phyloP scores from a whole-genome alignment of 495 filamentous ascomycete species.

The Talaromyces proteolyticus region DNA sequence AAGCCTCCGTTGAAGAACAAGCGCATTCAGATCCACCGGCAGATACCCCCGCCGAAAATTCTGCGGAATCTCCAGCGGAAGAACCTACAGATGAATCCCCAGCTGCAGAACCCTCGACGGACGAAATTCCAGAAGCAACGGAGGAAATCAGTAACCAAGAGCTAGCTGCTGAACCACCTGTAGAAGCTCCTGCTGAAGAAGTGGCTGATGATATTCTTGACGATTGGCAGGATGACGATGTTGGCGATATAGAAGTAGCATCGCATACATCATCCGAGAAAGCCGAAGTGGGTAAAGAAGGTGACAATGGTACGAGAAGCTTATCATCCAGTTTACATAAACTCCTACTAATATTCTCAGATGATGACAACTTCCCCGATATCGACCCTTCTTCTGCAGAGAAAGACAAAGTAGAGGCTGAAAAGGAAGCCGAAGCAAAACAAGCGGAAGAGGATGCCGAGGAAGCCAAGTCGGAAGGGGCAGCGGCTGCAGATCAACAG shows the following conservation, averaged over 20 bases:
- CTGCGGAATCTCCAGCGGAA: slow-evolving; percentile 5
- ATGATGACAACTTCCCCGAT: slow-evolving; percentile 25
- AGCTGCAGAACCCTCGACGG: slow-evolving; percentile 2
- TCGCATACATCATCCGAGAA: not conserved
- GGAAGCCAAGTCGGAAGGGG: not conserved
- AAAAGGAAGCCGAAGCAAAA: slow-evolving; percentile 16
- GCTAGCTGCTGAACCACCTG: not conserved
- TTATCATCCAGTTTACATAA: not conserved
- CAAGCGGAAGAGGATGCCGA: slow-evolving; percentile 16
- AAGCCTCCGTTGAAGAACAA: slow-evolving; percentile 17
- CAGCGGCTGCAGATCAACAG: not conserved
- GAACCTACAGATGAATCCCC: not conserved
- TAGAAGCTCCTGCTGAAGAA: slow-evolving; percentile 12
- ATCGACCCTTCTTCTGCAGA: slow-evolving; percentile 20
- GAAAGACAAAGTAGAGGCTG: slow-evolving; percentile 24
- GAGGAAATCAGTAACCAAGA: not conserved
- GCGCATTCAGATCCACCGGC: slow-evolving; percentile 4
- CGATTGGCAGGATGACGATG: slow-evolving; percentile 3
- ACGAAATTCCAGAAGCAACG: slow-evolving; percentile 1
- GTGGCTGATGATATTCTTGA: slow-evolving; percentile 6
- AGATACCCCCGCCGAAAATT: not conserved
- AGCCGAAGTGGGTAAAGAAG: not conserved
- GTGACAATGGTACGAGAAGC: slow-evolving; percentile 4
- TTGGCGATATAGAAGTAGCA: not conserved
- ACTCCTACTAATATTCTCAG: slow-evolving; percentile 1